phyloP scores from a whole-genome alignment of 768 basidiomycete genomes.

The Trametes punicea region DNA sequence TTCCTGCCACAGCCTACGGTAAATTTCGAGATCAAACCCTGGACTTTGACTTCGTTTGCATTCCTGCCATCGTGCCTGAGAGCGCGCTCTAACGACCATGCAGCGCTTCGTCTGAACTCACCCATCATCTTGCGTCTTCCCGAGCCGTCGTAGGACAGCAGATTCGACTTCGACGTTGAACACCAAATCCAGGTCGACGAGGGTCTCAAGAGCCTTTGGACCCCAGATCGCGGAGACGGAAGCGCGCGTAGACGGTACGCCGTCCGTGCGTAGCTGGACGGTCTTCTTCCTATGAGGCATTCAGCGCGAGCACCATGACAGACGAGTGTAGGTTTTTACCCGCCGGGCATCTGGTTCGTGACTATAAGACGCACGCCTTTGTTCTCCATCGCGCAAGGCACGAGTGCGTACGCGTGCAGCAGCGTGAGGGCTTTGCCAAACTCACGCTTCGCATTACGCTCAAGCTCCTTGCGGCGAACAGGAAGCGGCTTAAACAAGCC shows the following conservation, averaged over 20 bases:
- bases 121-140: constrained; percentile 25
- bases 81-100: not conserved
- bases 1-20: constrained; percentile 68
- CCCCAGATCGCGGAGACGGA: constrained; percentile 83
- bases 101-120: not conserved
- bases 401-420: constrained; percentile 85
- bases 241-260: constrained; percentile 55
- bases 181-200: constrained; percentile 68
- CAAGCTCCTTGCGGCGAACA: constrained; percentile 88
- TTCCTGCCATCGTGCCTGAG: not conserved
- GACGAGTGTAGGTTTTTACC: constrained; percentile 39
- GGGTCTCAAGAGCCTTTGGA: constrained; percentile 67
- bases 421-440: constrained; percentile 81
- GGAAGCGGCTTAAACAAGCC: constrained; percentile 80
- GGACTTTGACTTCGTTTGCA: constrained; percentile 49
- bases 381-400: constrained; percentile 60
- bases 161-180: constrained; percentile 71
- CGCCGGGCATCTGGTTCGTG: constrained; percentile 62
- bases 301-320: not conserved
- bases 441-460: constrained; percentile 85
- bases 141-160: constrained; percentile 42
- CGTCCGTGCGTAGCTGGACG: constrained; percentile 71
- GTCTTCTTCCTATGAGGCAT: constrained; percentile 48
- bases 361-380: constrained; percentile 71
- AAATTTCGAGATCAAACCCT: constrained; percentile 85